These are phyloP conservation scores for Hygrophoropsis aurantiaca DNA, from an alignment of 768 basidiomycete species.

Conservation along the genomic window DNA sequence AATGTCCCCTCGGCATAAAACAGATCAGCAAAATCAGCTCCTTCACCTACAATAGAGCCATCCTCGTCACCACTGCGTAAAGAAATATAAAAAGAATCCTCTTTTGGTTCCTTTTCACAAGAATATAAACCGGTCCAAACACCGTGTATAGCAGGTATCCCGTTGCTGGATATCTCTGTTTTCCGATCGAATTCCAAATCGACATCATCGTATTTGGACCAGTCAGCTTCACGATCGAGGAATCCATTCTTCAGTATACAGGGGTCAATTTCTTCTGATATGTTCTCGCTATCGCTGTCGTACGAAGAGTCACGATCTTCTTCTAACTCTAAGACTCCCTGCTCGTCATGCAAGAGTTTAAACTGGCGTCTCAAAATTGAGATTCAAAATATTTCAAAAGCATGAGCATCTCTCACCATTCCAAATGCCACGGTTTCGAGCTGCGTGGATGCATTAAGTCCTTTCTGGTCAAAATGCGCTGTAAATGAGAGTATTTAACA, in stretches of 20 bases:
- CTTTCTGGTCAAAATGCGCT: conserved; percentile 29
- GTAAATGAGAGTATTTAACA: neutral
- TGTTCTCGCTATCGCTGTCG: conserved; percentile 4
- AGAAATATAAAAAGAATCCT: neutral
- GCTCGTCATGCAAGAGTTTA: neutral
- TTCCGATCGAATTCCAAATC: neutral
- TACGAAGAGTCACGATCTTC: conserved; percentile 5
- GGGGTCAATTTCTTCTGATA: conserved; percentile 1
- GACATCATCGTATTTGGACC: neutral
- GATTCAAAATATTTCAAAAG: neutral
- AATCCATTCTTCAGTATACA: conserved; percentile 3
- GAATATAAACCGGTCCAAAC: neutral
- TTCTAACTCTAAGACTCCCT: neutral
- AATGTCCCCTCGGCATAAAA: neutral
- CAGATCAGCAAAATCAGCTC: neutral
- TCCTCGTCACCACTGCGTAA: neutral
- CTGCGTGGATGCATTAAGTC: conserved; percentile 19
- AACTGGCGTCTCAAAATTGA: neutral
- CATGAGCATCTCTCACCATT: conserved; percentile 14
- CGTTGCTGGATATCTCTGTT: neutral
- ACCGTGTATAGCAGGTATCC: neutral
- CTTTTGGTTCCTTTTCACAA: neutral
- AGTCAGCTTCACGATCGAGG: neutral
- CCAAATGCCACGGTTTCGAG: conserved; percentile 27
- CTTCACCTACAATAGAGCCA: conserved; percentile 1